phyloP scores from a whole-genome alignment of 345 rosid genomes.

The Brassica nigra region DNA sequence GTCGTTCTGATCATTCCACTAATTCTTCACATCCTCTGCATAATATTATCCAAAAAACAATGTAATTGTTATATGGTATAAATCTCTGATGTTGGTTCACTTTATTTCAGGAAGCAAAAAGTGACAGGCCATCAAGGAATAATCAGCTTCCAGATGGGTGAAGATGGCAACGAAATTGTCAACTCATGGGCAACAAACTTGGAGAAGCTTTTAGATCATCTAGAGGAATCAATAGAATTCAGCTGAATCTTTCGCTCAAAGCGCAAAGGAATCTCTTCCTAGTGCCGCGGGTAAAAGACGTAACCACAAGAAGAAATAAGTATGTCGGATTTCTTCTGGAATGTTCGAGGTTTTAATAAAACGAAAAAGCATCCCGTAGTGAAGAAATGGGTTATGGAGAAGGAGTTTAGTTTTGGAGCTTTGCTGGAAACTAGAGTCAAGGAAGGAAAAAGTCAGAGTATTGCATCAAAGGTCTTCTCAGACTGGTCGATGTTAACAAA shows the following conservation, averaged over 20 bases:
- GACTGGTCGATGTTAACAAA: no score
- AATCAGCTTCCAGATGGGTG: conserved; percentile 65
- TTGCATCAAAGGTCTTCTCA: no score
- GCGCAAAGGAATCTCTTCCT: no score
- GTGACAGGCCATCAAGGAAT: conserved; percentile 76
- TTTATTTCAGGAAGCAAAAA: conserved; percentile 71
- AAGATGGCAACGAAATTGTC: conserved; percentile 87
- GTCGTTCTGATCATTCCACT: neutral
- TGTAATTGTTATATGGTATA: neutral
- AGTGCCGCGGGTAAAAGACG: no score
- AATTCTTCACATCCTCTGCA: conserved; percentile 40
- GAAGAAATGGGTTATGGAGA: no score
- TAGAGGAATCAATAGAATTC: neutral
- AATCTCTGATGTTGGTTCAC: neutral
- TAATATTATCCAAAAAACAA: conserved; percentile 54
- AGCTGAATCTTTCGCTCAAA: neutral
- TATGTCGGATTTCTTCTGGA: no score
- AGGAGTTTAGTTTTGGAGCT: no score
- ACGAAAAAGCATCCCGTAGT: no score
- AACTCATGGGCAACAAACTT: conserved; percentile 81
- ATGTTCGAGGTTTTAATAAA: no score
- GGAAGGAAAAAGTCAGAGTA: no score
- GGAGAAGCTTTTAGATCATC: conserved; percentile 58
- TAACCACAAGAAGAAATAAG: no score
- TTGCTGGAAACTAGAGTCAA: no score